Conservation (phyloP, 257 asterid species). For the Rhazya stricta region DNA sequence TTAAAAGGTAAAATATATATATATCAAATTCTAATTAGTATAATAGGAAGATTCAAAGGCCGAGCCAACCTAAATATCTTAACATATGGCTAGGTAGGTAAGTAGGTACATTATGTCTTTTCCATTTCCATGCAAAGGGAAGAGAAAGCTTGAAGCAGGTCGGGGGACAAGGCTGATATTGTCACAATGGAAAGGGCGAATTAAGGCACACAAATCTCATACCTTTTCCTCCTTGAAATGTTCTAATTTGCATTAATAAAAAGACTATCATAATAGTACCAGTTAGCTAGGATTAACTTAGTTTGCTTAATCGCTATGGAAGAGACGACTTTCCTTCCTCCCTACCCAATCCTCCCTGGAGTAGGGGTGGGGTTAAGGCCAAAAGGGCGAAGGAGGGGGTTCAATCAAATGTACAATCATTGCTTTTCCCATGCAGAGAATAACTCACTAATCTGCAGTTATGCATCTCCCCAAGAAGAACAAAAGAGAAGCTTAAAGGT, state of each 20-base stretch:
- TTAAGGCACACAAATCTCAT: constrained; percentile 12
- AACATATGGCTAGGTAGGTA: too few species aligned
- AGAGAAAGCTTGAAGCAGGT: constrained; percentile 25
- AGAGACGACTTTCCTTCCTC: too few species aligned
- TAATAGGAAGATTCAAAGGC: too few species aligned
- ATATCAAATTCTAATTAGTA: too few species aligned
- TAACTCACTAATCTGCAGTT: neutral
- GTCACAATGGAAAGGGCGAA: constrained; percentile 18
- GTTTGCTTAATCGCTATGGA: constrained; percentile 13
- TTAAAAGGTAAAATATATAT: too few species aligned
- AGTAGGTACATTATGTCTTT: constrained; percentile 28
- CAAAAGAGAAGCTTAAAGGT: constrained; percentile 55
- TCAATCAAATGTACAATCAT: constrained; percentile 20
- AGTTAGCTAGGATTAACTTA: neutral
- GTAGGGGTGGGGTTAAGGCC: too few species aligned
- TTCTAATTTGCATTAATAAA: neutral
- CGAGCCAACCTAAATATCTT: too few species aligned
- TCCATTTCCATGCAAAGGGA: constrained; percentile 46
- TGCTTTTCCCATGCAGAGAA: constrained; percentile 53
- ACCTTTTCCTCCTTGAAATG: constrained; percentile 3
- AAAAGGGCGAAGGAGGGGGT: too few species aligned
- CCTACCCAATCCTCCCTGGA: too few species aligned
- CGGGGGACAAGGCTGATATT: constrained; percentile 39
- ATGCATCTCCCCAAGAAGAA: neutral
- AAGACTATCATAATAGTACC: too few species aligned